A percentile compares a stretch with the other conserved stretches of the same genome.
Evolutionary conservation across 768 basidiomycete species (phyloP).

Genomic region (Tricholoma flavovirens): DNA sequence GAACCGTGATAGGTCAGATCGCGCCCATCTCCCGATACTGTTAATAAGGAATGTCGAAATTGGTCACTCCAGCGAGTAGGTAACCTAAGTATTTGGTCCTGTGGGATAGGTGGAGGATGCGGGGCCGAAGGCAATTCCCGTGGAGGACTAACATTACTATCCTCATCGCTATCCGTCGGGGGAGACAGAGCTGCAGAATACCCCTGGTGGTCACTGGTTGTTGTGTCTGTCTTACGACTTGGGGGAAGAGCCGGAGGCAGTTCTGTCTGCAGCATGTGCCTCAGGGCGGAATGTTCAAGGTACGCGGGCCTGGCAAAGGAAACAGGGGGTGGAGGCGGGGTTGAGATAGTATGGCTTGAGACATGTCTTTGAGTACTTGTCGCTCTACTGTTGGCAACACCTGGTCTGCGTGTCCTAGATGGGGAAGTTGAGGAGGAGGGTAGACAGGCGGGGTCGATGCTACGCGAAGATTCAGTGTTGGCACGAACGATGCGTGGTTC

Average conservation of each 20-base stretch:
- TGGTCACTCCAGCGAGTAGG: conserved; percentile 80
- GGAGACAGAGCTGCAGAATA: conserved; percentile 32
- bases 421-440: conserved; percentile 39
- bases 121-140: conserved; percentile 30
- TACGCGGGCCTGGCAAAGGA: conserved; percentile 67
- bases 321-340: conserved; percentile 25
- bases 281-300: conserved; percentile 70
- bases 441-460: conserved; percentile 38
- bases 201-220: conserved; percentile 13
- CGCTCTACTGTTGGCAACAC: conserved; percentile 28
- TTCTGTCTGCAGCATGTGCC: conserved; percentile 61
- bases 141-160: conserved; percentile 48
- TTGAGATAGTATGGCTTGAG: conserved; percentile 24
- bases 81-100: conserved; percentile 44
- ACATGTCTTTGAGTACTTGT: conserved; percentile 24
- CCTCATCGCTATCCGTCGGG: conserved; percentile 62
- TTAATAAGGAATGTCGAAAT: conserved; percentile 52
- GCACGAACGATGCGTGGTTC: conserved; percentile 71
- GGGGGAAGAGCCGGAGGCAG: conserved; percentile 31
- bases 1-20: conserved; percentile 69
- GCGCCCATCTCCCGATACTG: conserved; percentile 63
- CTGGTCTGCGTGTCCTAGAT: conserved; percentile 42
- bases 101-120: conserved; percentile 24
- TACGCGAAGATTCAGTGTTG: conserved; percentile 32
- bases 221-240: conserved; percentile 32